Evolutionary conservation across 2,329 filamentous ascomycete species (phyloP).

Genomic region (Phaeosphaeria sp.): DNA sequence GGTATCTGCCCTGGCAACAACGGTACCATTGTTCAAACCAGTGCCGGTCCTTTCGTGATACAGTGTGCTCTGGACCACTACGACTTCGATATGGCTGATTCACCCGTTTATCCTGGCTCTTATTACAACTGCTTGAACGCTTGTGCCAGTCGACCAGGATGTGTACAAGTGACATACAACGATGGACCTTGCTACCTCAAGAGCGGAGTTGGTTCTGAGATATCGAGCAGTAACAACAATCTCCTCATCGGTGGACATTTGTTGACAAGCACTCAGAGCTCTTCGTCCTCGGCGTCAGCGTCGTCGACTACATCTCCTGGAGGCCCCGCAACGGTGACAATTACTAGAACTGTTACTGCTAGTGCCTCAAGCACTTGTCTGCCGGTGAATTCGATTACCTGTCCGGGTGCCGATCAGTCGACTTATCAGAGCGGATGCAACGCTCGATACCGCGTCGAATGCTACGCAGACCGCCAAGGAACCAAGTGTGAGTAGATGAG

Average conservation of each 20-base stretch:
- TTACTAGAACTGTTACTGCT: slow-evolving; percentile 11
- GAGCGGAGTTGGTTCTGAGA: slow-evolving; percentile 6
- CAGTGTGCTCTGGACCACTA: not conserved
- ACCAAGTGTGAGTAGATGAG: too few species aligned
- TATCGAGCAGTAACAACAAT: slow-evolving; percentile 9
- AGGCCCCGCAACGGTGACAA: slow-evolving; percentile 10
- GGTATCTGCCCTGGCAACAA: not conserved
- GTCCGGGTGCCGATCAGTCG: too few species aligned
- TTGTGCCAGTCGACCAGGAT: slow-evolving; percentile 21
- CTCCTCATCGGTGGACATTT: slow-evolving; percentile 23
- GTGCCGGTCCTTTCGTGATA: not conserved
- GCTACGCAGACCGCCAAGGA: too few species aligned
- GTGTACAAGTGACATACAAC: slow-evolving; percentile 28
- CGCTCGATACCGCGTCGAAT: too few species aligned
- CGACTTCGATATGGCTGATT: not conserved
- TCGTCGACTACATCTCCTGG: not conserved
- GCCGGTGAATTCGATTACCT: too few species aligned
- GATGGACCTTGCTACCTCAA: slow-evolving; percentile 25
- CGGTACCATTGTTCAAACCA: not conserved
- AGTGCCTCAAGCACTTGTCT: too few species aligned
- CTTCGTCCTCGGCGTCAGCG: not conserved
- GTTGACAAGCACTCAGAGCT: slow-evolving; percentile 1
- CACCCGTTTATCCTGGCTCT: slow-evolving; percentile 15
- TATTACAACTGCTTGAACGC: slow-evolving; percentile 23
- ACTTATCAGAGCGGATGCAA: too few species aligned